A percentile compares a stretch with the other conserved stretches of the same genome.
Evolutionary conservation across 257 asterid genomes (phyloP).

Genomic region (Lavandula angustifolia): DNA sequence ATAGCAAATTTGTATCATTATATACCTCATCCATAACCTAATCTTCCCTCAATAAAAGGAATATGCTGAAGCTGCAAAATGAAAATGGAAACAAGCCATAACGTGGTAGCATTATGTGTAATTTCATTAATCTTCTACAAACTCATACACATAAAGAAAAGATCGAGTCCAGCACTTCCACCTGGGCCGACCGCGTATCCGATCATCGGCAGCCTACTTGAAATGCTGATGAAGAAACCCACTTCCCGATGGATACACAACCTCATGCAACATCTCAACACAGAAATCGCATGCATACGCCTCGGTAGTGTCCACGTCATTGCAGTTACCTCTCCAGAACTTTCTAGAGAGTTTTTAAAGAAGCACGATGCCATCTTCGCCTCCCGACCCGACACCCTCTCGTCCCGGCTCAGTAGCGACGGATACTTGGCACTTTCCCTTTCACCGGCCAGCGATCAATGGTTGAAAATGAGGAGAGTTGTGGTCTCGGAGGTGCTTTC

Average conservation of each 20-base stretch:
- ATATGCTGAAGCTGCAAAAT: too few relatives aligned
- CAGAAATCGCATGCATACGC: slow-evolving; percentile 35
- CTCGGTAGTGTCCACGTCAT: too few relatives aligned
- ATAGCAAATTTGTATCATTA: too few relatives aligned
- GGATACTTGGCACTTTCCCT: slow-evolving; percentile 15
- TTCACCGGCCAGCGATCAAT: slow-evolving; percentile 20
- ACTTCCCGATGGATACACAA: slow-evolving; percentile 31
- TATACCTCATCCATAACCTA: too few relatives aligned
- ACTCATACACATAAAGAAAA: not conserved
- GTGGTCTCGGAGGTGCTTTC: too few relatives aligned
- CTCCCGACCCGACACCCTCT: slow-evolving; percentile 30
- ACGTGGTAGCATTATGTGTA: too few relatives aligned
- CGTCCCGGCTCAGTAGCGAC: slow-evolving; percentile 6
- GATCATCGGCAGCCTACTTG: slow-evolving; percentile 23
- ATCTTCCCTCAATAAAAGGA: too few relatives aligned
- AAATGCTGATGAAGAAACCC: slow-evolving; percentile 30
- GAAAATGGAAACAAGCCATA: too few relatives aligned
- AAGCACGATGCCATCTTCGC: slow-evolving; percentile 30
- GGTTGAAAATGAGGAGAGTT: slow-evolving; percentile 40
- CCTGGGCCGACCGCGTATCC: slow-evolving; percentile 22
- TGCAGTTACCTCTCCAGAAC: too few relatives aligned
- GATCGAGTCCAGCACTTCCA: slow-evolving; percentile 4
- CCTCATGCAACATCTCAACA: slow-evolving; percentile 28
- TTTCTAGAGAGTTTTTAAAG: slow-evolving; percentile 35
- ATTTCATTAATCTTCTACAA: not conserved